These are phyloP conservation scores for Lolium multiflorum DNA, from an alignment of 176 grass and related monocot genomes.

Conservation along the genomic window DNA sequence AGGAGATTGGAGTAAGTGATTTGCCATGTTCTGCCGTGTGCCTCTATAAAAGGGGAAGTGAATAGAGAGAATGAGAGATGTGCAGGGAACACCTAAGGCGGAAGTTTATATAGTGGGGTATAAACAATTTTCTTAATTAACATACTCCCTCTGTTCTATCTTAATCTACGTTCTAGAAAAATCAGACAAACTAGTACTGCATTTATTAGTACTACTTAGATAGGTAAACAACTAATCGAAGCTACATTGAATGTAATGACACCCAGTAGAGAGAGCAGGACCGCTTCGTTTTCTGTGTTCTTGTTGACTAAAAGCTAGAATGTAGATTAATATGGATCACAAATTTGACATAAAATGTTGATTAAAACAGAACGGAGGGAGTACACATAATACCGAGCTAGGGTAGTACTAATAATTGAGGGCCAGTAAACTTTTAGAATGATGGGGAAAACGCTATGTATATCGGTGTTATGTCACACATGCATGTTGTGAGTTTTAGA, in stretches of 20 bases:
- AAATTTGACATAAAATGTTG: no score
- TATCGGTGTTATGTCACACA: background rate
- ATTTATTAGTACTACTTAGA: no score
- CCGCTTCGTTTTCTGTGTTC: no score
- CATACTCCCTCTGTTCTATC: background rate
- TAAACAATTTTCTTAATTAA: background rate
- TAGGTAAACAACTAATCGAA: no score
- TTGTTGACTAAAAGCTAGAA: no score
- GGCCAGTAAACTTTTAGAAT: background rate
- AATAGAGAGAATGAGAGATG: background rate
- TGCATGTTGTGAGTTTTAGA: background rate
- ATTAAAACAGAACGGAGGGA: no score
- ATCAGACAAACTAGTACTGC: no score
- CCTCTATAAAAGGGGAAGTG: background rate
- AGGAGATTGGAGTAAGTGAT: background rate
- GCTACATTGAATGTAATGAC: no score
- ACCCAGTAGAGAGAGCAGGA: no score
- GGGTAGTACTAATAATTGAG: constrained; percentile 8
- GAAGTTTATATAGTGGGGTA: background rate
- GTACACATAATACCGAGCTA: background rate
- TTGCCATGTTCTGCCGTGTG: background rate
- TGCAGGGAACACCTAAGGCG: constrained; percentile 1
- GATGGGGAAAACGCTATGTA: background rate
- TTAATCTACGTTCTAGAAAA: no score
- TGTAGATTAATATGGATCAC: no score